Evolutionary conservation across 139 green algal genomes (phyloP).

Genomic region (Mesostigma viride): DNA sequence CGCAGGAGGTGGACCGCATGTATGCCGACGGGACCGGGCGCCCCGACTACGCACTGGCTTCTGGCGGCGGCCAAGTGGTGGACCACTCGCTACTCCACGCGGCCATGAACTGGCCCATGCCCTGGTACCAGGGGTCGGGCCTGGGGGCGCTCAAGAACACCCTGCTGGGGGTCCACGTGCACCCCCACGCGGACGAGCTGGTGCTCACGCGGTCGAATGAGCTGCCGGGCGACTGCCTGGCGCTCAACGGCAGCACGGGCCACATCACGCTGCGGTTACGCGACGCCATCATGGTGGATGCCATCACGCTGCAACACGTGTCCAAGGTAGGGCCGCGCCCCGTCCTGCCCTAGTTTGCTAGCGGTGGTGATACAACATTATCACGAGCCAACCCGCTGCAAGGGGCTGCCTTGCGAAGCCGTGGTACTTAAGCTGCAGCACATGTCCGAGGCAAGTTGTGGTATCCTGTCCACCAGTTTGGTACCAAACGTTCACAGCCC

Average conservation of each 20-base stretch:
- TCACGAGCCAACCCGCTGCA: too few species aligned
- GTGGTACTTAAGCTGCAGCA: too few species aligned
- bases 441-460: too few species aligned
- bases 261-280: conserved; percentile 14
- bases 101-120: background rate
- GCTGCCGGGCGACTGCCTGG: conserved; percentile 16
- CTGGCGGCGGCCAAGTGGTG: conserved; percentile 8
- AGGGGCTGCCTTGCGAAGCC: too few species aligned
- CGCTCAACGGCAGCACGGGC: conserved; percentile 13
- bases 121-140: background rate
- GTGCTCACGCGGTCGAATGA: conserved; percentile 12
- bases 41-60: conserved; percentile 14
- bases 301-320: conserved; percentile 26
- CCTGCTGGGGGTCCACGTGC: too few species aligned
- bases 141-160: background rate
- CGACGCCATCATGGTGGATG: conserved; percentile 12
- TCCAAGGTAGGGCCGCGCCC: too few species aligned
- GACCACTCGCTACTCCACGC: conserved; percentile 7
- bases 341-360: too few species aligned
- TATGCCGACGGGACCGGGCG: conserved; percentile 9
- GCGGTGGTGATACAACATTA: too few species aligned
- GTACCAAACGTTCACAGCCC: too few species aligned
- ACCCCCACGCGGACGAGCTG: background rate
- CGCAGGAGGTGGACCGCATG: too few species aligned
- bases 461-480: too few species aligned